Evolutionary conservation across 306 rosid genomes (phyloP).

Genomic region (Geum urbanum): DNA sequence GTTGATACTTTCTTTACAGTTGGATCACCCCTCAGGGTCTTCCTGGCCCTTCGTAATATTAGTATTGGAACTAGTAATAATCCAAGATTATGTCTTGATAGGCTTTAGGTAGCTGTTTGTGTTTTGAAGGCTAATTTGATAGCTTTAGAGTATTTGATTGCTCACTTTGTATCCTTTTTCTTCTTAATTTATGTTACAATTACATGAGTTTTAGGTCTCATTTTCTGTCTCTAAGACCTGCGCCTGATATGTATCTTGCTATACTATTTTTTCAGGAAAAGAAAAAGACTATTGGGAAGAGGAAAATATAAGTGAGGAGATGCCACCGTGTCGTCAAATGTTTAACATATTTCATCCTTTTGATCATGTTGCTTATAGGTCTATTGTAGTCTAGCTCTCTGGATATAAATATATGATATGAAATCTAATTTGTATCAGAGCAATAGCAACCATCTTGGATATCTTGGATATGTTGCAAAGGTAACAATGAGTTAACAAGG

Average conservation of each 20-base stretch:
- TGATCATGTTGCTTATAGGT: slow-evolving; percentile 99
- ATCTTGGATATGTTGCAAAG: too few relatives aligned
- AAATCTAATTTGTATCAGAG: slow-evolving; percentile 6
- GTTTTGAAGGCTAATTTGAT: slow-evolving; percentile 3
- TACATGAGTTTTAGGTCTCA: not conserved
- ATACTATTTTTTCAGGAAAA: slow-evolving; percentile 49
- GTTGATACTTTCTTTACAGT: slow-evolving; percentile 98
- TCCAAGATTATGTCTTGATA: slow-evolving; percentile 14
- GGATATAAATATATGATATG: not conserved
- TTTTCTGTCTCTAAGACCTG: slow-evolving; percentile 17
- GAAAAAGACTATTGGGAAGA: slow-evolving; percentile 89
- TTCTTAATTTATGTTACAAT: not conserved
- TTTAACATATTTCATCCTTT: slow-evolving; percentile 95
- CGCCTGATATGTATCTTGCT: slow-evolving; percentile 9
- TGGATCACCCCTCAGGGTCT: slow-evolving; percentile 98
- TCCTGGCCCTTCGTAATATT: slow-evolving; percentile 88
- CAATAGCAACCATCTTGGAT: not conserved
- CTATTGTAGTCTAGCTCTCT: slow-evolving; percentile 23
- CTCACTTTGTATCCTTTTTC: not conserved
- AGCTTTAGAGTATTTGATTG: not conserved
- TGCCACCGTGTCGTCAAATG: slow-evolving; percentile 92
- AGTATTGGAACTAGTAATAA: slow-evolving; percentile 75
- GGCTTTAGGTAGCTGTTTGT: slow-evolving; percentile 8
- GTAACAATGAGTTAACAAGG: too few relatives aligned
- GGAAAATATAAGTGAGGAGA: slow-evolving; percentile 77